Conservation (phyloP, 352 stramenopile genomes). For the Hyaloperonospora arabidopsidis region DNA sequence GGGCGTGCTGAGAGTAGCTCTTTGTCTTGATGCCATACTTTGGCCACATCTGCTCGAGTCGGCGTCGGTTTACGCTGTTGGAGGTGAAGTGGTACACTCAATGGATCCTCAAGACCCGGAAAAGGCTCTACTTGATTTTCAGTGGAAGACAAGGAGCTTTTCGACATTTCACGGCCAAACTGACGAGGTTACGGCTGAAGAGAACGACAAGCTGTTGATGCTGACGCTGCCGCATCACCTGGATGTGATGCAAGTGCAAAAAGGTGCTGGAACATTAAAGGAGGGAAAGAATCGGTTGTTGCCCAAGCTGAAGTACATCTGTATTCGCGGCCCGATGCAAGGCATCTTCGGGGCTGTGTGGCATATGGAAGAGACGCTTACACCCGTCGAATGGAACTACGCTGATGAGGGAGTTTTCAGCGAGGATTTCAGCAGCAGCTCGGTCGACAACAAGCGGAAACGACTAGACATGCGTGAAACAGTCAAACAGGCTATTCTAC, state of each 20-base stretch:
- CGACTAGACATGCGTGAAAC: conserved; percentile 30
- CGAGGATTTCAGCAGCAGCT: conserved; percentile 22
- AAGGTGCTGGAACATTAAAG: conserved; percentile 2
- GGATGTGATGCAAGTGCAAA: conserved; percentile 35
- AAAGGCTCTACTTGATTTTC: conserved; percentile 39
- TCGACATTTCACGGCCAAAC: conserved; percentile 13
- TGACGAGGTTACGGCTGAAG: conserved; percentile 7
- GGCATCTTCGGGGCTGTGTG: conserved; percentile 55
- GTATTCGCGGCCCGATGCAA: conserved; percentile 67
- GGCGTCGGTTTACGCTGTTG: conserved; percentile 46
- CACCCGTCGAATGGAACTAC: conserved; percentile 59
- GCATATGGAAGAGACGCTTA: conserved; percentile 55
- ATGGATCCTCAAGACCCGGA: conserved; percentile 31
- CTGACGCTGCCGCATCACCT: conserved; percentile 66
- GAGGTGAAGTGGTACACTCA: conserved; percentile 42
- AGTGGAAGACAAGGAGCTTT: conserved; percentile 58
- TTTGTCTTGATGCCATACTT: conserved; percentile 33
- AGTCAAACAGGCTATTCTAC: conserved; percentile 31
- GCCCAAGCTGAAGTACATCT: conserved; percentile 47
- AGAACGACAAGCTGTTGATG: conserved; percentile 58
- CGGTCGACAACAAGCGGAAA: conserved; percentile 20
- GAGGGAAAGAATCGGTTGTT: conserved; percentile 32
- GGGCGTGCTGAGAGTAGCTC: conserved; percentile 46
- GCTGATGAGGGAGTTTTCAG: conserved; percentile 46
- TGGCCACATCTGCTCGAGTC: conserved; percentile 51